A percentile compares a stretch with the other conserved stretches of the same genome.
Conservation (phyloP, 345 rosid species). For the Hibiscus tridactylites region DNA sequence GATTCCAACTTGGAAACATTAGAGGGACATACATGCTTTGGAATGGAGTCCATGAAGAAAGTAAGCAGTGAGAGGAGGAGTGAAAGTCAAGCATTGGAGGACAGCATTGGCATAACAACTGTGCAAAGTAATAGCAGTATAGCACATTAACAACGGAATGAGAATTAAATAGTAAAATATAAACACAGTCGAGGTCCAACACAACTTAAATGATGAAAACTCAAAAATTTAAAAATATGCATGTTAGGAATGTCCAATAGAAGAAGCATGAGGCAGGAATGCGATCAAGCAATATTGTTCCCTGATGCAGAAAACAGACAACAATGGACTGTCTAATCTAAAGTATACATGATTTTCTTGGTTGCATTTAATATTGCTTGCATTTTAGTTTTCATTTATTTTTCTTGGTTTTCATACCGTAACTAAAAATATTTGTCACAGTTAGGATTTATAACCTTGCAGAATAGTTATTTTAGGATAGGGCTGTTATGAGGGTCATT, state of each 20-base stretch:
- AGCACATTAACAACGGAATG: not conserved
- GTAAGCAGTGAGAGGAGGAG: constrained; percentile 84
- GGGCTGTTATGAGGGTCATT: not conserved
- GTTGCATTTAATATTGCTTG: not conserved
- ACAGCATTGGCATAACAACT: constrained; percentile 97
- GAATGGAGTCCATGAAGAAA: constrained; percentile 86
- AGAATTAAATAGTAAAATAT: not conserved
- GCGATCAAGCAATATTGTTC: not conserved
- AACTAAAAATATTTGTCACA: not conserved
- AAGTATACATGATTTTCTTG: not conserved
- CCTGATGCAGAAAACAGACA: not conserved
- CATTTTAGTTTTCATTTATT: not conserved
- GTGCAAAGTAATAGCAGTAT: constrained; percentile 27
- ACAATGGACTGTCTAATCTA: not conserved
- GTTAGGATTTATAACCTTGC: not conserved
- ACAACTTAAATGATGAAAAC: not conserved
- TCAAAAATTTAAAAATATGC: not conserved
- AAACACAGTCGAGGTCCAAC: not conserved
- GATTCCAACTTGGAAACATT: not conserved
- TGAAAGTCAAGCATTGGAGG: constrained; percentile 84
- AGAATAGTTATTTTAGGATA: not conserved
- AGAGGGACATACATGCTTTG: constrained; percentile 53
- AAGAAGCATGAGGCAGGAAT: not conserved
- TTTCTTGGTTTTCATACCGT: not conserved
- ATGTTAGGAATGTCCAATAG: not conserved